Evolutionary conservation across 345 rosid genomes (phyloP), one percentile per base, ranked within the genome.

Genomic region (Melastoma malabathricum): DNA sequence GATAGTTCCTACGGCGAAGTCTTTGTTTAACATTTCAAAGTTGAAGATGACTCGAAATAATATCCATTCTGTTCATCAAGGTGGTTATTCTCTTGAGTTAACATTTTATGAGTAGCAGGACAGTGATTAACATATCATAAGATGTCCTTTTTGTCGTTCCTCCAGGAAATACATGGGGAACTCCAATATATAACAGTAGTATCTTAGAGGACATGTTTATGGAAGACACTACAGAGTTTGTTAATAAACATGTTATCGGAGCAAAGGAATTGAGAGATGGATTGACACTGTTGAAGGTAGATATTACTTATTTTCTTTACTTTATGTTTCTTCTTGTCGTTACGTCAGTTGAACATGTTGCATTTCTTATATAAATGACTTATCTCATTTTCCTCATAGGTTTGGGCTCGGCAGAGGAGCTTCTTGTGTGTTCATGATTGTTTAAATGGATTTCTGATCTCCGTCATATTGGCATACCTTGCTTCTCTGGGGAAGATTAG

Each of bases 321-420:
- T 17, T 23, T 17, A 3, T 17, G 4, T 20, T 5, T n/a, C n/a
- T n/a, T n/a, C n/a, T n/a, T n/a, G n/a, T n/a, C n/a, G n/a, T n/a
- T n/a, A n/a, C n/a, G n/a, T n/a, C n/a, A 3, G 23, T 47, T 47
- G 50, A 15, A 23, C 16, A 4, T 1, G 38, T 47, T 47, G 18
- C 50, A 47, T 47, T 2, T 17, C 3, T 23, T 47, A 3, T 50
- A 48, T 46, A 51, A 43, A 34, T 45, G 20, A 25, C 46, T 27
- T 43, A 48, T 31, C 18, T 51, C 43, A 65, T 55, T 18, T 47
- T 44, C 44, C 27, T 39, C 76, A 62, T 62, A 90, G 98, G 80
- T 81, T 34, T 90, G 94, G 98, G 94, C 85, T 58, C 81, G 67
- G 56, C 94, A 80, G 64, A 84, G 98, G 73, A 76, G 80, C 66